Base-by-base conservation (phyloP, 805 yeast species). In the Cyberlindnera euphorbiae region DNA sequence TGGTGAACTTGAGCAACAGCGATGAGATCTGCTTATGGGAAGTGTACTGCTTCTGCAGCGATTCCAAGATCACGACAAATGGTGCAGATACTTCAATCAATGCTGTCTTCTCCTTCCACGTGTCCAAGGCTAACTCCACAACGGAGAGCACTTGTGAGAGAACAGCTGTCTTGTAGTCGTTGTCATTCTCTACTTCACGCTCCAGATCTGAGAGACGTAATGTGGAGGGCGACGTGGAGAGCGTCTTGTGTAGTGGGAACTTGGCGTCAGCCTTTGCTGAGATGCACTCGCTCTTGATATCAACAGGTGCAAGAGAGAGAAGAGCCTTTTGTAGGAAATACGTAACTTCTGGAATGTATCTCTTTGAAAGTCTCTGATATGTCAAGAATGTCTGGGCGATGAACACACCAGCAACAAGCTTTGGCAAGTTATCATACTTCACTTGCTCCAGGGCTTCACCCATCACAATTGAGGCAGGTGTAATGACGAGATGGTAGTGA, bases 401-500 rank as follows among this genome's bases (percentile, higher is more conserved):
- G 41, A 76, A 79, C 3, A 83, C 54, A 17, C 90, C 89, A 37
- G 75, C 71, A 30, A 76, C 73, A 6, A 80, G 45, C 29, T 63
- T 66, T 18, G 57, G 57, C 17, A 74, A 42, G 5, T 67, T 53
- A 16, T 54, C 53, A 18, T 61, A 58, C 28, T 69, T 67, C 15
- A 73, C 49, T 47, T 73, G 75, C 35, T 79, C 77, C 37, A 90
- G 62, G 11, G 76, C 66, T 58, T 86, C 90, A 32, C 81, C 74
- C 66, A 87, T 76, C 26, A 86, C 61, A 23, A 93, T 72, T 21
- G 76, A 64, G 2, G 90, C 72, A 4, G 97, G 96, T 0, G 96
- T 89, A 5, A 80, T 89, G 9, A 93, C 82, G 41, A 88, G 68
- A 66, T 93, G 98, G 61, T 84, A 90, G 55, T 87, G 89, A 66